Evolutionary conservation across 2,329 filamentous ascomycete species (phyloP).

Genomic region (Penicillium sp.): DNA sequence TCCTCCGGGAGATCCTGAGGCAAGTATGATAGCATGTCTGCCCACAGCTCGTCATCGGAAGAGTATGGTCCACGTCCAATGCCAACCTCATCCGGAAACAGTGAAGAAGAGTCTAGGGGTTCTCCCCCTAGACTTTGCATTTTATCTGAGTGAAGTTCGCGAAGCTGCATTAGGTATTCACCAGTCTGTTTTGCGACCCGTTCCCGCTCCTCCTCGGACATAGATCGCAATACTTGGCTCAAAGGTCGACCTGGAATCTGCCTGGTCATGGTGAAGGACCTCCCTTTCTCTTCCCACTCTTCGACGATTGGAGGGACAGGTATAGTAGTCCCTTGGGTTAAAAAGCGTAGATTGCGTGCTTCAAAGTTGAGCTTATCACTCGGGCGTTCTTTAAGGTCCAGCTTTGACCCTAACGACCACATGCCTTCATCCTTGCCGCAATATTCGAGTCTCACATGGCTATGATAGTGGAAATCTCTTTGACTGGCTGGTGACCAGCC

Average conservation of each 20-base stretch:
- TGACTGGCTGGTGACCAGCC: too few relatives aligned
- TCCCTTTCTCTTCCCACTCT: slow-evolving; percentile 1
- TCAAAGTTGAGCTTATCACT: too few relatives aligned
- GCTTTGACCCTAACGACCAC: too few relatives aligned
- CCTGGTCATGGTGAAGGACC: slow-evolving; percentile 8
- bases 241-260: slow-evolving; percentile 18
- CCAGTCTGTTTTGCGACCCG: not conserved
- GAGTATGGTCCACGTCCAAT: slow-evolving; percentile 9
- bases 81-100: slow-evolving; percentile 5
- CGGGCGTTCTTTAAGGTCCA: too few relatives aligned
- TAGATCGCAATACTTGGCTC: slow-evolving; percentile 12
- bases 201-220: slow-evolving; percentile 15
- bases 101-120: slow-evolving; percentile 13
- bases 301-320: too few relatives aligned
- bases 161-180: slow-evolving; percentile 15
- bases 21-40: slow-evolving; percentile 10
- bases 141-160: slow-evolving; percentile 12
- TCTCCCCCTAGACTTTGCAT: slow-evolving; percentile 14
- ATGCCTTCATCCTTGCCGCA: too few relatives aligned
- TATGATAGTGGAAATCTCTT: too few relatives aligned
- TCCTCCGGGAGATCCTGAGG: slow-evolving; percentile 9
- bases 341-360: too few relatives aligned
- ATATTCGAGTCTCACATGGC: too few relatives aligned
- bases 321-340: too few relatives aligned
- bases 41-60: slow-evolving; percentile 13